Base-by-base conservation (phyloP, 1,284 basidiomycete species). In the Trichosporon ovoides region DNA sequence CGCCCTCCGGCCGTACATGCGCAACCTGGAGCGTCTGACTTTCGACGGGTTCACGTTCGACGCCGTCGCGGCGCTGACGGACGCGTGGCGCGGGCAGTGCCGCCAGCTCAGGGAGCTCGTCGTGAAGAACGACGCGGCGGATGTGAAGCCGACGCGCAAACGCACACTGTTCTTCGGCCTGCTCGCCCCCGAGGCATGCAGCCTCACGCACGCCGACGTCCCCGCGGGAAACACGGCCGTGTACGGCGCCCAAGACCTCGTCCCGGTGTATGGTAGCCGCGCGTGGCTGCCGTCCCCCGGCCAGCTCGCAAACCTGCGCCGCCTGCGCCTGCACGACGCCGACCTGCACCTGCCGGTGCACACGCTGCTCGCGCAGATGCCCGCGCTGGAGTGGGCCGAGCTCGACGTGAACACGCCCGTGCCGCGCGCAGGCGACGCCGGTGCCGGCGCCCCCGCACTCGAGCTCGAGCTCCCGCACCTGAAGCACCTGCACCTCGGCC, bases 391-490 rank as follows among this genome's bases (percentile, higher is more conserved):
- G 43, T 46, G 43, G 43, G 24, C 24, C 11, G 43, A 46, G 24
- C 24, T 46, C 3, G 43, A 28, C 16, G 43, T 19, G 36, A 19
- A 19, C 19, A 24, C 22, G 19, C 40, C 34, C n/a, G 13, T 28
- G 16, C 19, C 24, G 2, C 9, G 58, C 34, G 43, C 38, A 31
- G 12, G 65, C 14, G 38, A 35, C n/a, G n/a, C n/a, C n/a, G n/a
- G n/a, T n/a, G n/a, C n/a, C n/a, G n/a, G n/a, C n/a, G n/a, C n/a
- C n/a, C n/a, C n/a, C n/a, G n/a, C n/a, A n/a, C 54, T 50, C 1
- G 63, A 4, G 4, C 28, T 66, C 0, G 56, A 59, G 35, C 57
- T 72, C 10, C 14, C 38, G 11, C 51, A 55, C 43, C 31, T 56
- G 66, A 28, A 55, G 57, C 48, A 38, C 60, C 33, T 65, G 52